A percentile compares a stretch with the other conserved stretches of the same genome.
phyloP scores from a whole-genome alignment of 352 stramenopile genomes.

The Phytophthora sojae region DNA sequence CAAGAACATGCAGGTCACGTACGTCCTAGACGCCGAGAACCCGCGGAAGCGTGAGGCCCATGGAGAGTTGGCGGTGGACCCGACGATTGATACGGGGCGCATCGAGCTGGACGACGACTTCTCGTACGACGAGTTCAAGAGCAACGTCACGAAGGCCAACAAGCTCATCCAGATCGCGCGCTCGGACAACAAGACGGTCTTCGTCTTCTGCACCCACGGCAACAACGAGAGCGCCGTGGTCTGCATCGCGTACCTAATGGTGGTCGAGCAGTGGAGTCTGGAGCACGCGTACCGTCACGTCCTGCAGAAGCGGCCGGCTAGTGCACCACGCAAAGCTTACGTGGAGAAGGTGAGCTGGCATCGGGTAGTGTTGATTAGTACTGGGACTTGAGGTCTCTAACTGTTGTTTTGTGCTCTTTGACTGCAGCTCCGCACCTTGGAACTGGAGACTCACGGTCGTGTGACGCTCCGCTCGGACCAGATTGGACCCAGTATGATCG shows the following conservation, averaged over 20 bases:
- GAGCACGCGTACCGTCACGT: conserved; percentile 72
- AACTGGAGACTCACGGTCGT: conserved; percentile 63
- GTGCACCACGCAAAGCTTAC: conserved; percentile 69
- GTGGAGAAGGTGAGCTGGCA: conserved; percentile 59
- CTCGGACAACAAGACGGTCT: conserved; percentile 54
- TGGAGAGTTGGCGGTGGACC: conserved; percentile 24
- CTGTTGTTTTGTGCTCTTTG: neutral
- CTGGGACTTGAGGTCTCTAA: neutral
- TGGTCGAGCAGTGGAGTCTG: conserved; percentile 64
- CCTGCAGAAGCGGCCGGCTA: conserved; percentile 62
- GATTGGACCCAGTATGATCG: conserved; percentile 78
- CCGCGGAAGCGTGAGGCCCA: conserved; percentile 54
- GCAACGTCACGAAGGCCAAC: conserved; percentile 48
- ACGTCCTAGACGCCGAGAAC: conserved; percentile 70
- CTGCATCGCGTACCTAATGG: conserved; percentile 73
- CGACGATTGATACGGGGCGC: conserved; percentile 42
- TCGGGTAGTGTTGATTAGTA: neutral
- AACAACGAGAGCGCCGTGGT: conserved; percentile 78
- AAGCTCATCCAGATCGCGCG: conserved; percentile 53
- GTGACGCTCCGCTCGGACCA: conserved; percentile 69
- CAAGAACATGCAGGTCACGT: conserved; percentile 61
- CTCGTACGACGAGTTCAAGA: conserved; percentile 67
- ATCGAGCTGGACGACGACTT: conserved; percentile 74
- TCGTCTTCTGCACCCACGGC: conserved; percentile 78
- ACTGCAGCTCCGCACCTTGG: conserved; percentile 55